A percentile compares a stretch with the other conserved stretches of the same genome.
Conservation (phyloP, 2,329 filamentous ascomycete genomes). For the Apiospora marii region DNA sequence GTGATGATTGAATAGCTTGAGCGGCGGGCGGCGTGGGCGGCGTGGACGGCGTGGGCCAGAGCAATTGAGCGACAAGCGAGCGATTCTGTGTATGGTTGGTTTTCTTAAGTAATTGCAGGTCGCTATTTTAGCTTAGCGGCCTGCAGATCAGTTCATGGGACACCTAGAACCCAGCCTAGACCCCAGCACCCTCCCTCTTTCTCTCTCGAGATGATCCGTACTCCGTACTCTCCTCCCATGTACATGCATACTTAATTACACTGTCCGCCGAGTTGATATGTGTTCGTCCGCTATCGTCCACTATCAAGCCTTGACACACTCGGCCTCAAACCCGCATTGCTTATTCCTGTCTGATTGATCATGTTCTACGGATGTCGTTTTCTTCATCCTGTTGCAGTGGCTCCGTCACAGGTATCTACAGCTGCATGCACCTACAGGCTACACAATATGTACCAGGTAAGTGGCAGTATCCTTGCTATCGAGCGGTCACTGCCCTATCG, state of each 20-base stretch:
- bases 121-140: constrained; percentile 21
- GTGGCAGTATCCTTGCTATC: constrained; percentile 5
- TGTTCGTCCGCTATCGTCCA: background rate
- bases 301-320: background rate
- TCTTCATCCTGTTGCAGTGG: background rate
- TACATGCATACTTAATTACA: background rate
- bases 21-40: background rate
- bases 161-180: constrained; percentile 17
- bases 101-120: constrained; percentile 22
- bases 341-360: constrained; percentile 16
- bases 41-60: background rate
- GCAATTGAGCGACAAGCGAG: background rate
- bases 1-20: background rate
- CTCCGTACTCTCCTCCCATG: background rate
- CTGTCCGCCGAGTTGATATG: background rate
- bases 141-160: constrained; percentile 21
- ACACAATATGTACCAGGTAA: background rate
- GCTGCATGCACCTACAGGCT: background rate
- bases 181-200: background rate
- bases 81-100: constrained; percentile 6
- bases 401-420: background rate
- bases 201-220: background rate
- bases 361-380: background rate
- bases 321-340: background rate
- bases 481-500: background rate